Evolutionary conservation across 148 eudicot species (phyloP), one percentile per base, ranked within the genome.

Genomic region (Cornus kousa): DNA sequence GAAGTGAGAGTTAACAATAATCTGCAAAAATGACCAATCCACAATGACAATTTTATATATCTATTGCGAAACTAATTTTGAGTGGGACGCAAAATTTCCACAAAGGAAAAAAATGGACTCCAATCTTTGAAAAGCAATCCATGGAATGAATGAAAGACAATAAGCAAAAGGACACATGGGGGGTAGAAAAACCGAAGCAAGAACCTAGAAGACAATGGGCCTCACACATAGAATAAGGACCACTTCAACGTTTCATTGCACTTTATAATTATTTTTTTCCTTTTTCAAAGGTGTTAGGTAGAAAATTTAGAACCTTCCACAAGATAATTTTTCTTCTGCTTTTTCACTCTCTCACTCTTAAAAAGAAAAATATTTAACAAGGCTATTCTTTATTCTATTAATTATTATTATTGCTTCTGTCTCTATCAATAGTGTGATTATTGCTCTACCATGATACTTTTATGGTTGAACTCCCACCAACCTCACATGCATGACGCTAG

Each of bases 261-360:
- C 6, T 68, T 67, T 7, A 7, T 66, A 65, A 70, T 76, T 68
- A 7, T 66, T 72, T 72, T 76, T 68, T 33, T 74, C 22, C 6
- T 62, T 64, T 72, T 77, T 78, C 73, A 71, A 82, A 46, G 80
- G 88, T 74, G 90, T 89, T 91, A 91, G 92, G 92, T 89, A 80
- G 83, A 80, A 59, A 81, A 81, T 85, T 46, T 86, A 77, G 89
- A 91, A 91, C 79, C 88, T 89, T 91, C 88, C 81, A 79, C 73
- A 8, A 62, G 77, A 83, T 80, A 74, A 79, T 80, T 79, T 76
- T 64, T 55, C 17, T 65, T 43, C 16, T 31, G 62, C 14, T n/a
- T 68, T 67, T 9, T 9, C 24, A 9, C 16, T 16, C 22, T 19
- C 33, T 68, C 69, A 5, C 72, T 33, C 75, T 43, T 32, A 33